A percentile compares a stretch with the other conserved stretches of the same genome.
Conservation (phyloP, 139 green algal species). For the Yamagishiella unicocca region DNA sequence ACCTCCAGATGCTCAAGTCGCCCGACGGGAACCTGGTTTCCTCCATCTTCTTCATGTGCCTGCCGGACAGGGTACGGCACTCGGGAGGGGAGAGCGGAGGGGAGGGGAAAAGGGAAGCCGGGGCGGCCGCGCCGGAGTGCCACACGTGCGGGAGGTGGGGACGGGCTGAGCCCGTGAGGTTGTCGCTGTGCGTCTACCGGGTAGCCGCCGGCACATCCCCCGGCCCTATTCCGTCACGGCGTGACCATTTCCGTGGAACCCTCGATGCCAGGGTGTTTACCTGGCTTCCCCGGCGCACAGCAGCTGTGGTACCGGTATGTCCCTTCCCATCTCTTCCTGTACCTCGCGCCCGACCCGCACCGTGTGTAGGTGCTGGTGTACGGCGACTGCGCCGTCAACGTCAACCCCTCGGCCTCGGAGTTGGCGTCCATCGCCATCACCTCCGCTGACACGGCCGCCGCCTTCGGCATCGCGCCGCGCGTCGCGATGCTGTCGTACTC, state of each 20-base stretch:
- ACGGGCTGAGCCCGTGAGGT: too few relatives aligned
- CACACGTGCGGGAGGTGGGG: too few relatives aligned
- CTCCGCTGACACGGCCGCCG: constrained; percentile 84
- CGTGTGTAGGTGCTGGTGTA: constrained; percentile 85
- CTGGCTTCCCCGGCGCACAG: too few relatives aligned
- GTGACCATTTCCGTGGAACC: too few relatives aligned
- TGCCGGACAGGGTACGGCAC: constrained; percentile 81
- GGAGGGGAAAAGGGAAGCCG: not conserved
- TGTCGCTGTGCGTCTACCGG: too few relatives aligned
- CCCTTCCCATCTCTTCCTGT: too few relatives aligned
- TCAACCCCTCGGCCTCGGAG: constrained; percentile 78
- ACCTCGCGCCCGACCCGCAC: not conserved
- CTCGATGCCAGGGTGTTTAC: too few relatives aligned
- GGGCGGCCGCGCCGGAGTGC: not conserved
- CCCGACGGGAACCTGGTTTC: constrained; percentile 73
- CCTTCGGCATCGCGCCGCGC: constrained; percentile 89
- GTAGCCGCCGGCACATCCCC: too few relatives aligned
- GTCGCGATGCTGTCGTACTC: constrained; percentile 95
- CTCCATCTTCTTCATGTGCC: constrained; percentile 96
- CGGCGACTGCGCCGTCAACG: constrained; percentile 93
- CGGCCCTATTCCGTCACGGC: too few relatives aligned
- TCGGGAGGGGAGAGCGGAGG: not conserved
- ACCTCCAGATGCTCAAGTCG: constrained; percentile 13
- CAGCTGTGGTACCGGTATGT: too few relatives aligned
- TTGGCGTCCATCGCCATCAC: constrained; percentile 85